These are phyloP conservation scores for Curvularia lunata DNA, from an alignment of 2,329 filamentous ascomycete species.

Conservation along the genomic window DNA sequence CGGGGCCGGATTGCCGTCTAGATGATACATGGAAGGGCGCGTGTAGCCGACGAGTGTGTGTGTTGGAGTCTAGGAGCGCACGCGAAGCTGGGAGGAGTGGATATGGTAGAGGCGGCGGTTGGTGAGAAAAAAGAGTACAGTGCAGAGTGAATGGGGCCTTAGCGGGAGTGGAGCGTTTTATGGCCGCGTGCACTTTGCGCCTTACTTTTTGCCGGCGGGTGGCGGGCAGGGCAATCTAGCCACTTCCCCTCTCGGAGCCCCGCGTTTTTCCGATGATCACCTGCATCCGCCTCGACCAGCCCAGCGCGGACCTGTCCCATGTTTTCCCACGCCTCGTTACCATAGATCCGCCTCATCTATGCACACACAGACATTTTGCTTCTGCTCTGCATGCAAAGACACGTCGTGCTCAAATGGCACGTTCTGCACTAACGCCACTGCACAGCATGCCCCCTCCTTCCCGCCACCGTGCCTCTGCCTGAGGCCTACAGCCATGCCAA, in stretches of 20 bases:
- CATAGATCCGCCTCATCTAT: background rate
- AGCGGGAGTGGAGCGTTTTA: conserved; percentile 12
- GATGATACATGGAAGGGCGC: conserved; percentile 29
- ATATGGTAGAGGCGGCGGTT: background rate
- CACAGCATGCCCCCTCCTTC: background rate
- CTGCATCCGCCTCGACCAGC: conserved; percentile 3
- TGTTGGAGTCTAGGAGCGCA: background rate
- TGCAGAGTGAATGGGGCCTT: background rate
- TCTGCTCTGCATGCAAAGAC: background rate
- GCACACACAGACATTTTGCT: background rate
- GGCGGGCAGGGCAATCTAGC: conserved; percentile 1
- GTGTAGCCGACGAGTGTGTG: background rate
- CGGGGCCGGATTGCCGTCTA: conserved; percentile 30
- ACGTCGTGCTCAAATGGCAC: background rate
- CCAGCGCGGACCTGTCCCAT: background rate
- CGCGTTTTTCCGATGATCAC: conserved; percentile 11
- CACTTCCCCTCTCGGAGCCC: conserved; percentile 5
- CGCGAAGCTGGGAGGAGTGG: background rate
- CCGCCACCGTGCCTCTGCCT: background rate
- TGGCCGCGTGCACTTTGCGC: background rate
- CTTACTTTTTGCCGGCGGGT: background rate
- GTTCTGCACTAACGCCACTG: background rate
- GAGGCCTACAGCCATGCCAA: background rate
- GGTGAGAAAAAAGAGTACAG: background rate
- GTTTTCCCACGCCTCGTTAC: background rate